phyloP scores from a whole-genome alignment of 495 filamentous ascomycete species.

The Aspergillus homomorphus region DNA sequence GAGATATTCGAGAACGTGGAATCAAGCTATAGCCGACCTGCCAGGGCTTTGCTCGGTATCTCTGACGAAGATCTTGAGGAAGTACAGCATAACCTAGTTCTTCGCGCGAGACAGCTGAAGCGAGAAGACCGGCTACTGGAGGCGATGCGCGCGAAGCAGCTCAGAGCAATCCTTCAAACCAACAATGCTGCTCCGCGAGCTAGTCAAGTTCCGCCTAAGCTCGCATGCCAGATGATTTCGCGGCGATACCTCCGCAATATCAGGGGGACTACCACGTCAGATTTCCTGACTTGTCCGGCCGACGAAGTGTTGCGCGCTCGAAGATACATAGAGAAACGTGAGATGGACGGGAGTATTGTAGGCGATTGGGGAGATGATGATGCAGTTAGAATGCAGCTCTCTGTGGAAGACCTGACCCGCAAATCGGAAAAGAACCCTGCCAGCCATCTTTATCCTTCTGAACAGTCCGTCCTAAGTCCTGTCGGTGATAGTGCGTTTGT shows the following conservation, averaged over 20 bases:
- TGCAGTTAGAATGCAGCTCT: constrained; percentile 15
- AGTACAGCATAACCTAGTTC: constrained; percentile 12
- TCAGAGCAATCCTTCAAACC: constrained; percentile 23
- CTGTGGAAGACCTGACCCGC: neutral
- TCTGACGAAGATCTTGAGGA: constrained; percentile 18
- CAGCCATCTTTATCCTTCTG: neutral
- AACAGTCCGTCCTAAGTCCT: neutral
- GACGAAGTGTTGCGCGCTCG: constrained; percentile 29
- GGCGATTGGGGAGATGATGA: constrained; percentile 34
- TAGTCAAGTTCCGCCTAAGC: constrained; percentile 18
- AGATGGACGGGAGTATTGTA: constrained; percentile 25
- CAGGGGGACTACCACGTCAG: constrained; percentile 5
- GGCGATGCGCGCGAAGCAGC: constrained; percentile 33
- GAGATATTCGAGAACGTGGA: constrained; percentile 38
- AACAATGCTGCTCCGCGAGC: constrained; percentile 28
- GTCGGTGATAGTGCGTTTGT: neutral
- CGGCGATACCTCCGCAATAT: constrained; percentile 15
- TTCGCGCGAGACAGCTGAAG: constrained; percentile 25
- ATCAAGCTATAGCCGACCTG: constrained; percentile 17
- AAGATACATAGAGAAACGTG: constrained; percentile 26
- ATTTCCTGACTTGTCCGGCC: constrained; percentile 27
- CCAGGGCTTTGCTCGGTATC: constrained; percentile 26
- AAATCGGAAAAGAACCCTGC: neutral
- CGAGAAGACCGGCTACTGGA: constrained; percentile 28
- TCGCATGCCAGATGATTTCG: constrained; percentile 23